Percentiles rank a stretch among this genome's conserved stretches.
phyloP scores from a whole-genome alignment of 2,329 filamentous ascomycete species.

The Phialocephala subalpina region DNA sequence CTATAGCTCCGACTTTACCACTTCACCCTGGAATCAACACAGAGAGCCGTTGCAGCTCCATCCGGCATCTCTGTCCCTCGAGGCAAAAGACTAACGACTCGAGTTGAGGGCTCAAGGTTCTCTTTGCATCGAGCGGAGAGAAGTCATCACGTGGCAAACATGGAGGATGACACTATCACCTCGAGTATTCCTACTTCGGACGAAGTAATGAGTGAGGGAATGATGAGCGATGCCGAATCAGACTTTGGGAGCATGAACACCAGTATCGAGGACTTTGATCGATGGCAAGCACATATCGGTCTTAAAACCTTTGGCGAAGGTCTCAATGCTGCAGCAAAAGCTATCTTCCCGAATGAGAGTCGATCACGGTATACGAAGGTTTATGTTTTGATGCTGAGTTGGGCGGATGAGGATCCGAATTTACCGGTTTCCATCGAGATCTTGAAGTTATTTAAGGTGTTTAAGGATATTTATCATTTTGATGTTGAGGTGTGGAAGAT shows the following conservation, averaged over 20 bases:
- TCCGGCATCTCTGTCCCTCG: not conserved
- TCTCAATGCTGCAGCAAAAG: conserved; percentile 33
- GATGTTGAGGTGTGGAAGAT: conserved; percentile 36
- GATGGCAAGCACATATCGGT: conserved; percentile 32
- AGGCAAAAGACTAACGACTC: not conserved
- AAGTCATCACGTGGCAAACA: conserved; percentile 1
- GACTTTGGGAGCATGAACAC: conserved; percentile 9
- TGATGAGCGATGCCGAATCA: conserved; percentile 14
- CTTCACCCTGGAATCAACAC: not conserved
- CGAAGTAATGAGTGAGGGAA: conserved; percentile 16
- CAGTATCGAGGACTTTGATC: conserved; percentile 26
- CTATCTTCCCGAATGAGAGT: conserved; percentile 31
- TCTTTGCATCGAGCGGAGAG: not conserved
- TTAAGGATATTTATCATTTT: conserved; percentile 34
- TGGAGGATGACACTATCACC: not conserved
- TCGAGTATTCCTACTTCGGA: not conserved
- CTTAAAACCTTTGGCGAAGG: conserved; percentile 35
- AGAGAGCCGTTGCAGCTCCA: not conserved
- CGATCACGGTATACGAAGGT: conserved; percentile 32
- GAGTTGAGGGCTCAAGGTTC: not conserved
- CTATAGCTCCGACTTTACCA: not conserved
- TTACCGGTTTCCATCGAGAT: conserved; percentile 27
- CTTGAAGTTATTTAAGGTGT: conserved; percentile 28
- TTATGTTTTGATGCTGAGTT: conserved; percentile 35
- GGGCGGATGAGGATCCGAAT: conserved; percentile 31